phyloP scores from a whole-genome alignment of 108 stramenopile species.

The Skeletonema marinoi region DNA sequence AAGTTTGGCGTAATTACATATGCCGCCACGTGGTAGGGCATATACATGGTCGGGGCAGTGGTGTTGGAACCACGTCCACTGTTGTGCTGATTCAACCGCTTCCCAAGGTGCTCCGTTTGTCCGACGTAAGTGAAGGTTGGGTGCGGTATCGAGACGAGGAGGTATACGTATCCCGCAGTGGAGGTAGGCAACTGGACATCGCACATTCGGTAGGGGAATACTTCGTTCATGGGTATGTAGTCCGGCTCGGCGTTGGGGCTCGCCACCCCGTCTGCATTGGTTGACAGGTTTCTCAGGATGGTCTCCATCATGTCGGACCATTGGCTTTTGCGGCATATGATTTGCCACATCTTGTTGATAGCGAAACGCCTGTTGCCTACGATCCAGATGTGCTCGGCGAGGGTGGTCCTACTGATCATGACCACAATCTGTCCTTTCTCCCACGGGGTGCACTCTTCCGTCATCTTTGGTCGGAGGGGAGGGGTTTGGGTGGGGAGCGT shows the following conservation, averaged over 20 bases:
- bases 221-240: background rate
- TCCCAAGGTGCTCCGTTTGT: background rate
- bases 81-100: slow-evolving; percentile 1
- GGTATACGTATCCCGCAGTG: background rate
- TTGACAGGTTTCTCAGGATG: background rate
- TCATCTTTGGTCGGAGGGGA: background rate
- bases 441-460: background rate
- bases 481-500: background rate
- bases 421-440: background rate
- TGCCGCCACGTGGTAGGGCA: background rate
- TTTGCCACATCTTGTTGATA: background rate
- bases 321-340: background rate
- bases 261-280: background rate
- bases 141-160: background rate
- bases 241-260: background rate
- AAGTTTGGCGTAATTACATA: background rate
- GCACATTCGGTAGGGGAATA: background rate
- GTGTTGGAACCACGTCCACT: background rate
- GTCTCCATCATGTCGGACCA: background rate
- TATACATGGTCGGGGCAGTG: background rate
- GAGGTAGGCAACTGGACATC: background rate
- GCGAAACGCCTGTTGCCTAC: background rate
- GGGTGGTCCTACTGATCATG: background rate
- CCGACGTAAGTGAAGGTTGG: background rate
- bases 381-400: background rate